Base-by-base conservation (phyloP, 2,329 filamentous ascomycete genomes). In the Trichophyton mentagrophytes region DNA sequence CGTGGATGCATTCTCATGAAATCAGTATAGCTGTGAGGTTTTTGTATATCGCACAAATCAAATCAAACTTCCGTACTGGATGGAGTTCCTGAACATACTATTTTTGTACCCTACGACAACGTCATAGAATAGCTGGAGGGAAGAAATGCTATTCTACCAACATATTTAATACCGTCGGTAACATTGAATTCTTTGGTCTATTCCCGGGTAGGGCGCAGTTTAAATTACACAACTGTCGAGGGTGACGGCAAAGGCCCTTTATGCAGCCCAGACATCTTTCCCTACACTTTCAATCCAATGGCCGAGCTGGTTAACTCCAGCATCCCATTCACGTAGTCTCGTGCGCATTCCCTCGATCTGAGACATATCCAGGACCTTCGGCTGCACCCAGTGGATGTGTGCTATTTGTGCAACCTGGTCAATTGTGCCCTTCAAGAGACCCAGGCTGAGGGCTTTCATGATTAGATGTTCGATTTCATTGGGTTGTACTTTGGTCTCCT, bases 361-460 rank as follows among this genome's bases (percentile, higher is more conserved):
- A 75, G 85, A 85, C 85, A 91, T 90, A 74, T 97, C 93, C 66
- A 99, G 78, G 36, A 99, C 91, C 82, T 97, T 97, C 22, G 93
- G 93, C 78, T 99, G 93, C 62, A 99, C 93, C 93, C 93, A 99
- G 69, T 92, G 92, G 76, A 99, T 96, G 72, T 91, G 85, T 49
- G 93, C 93, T 66, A 97, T 85, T 75, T 91, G 87, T 56, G 90
- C 90, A 36, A 99, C 93, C 77, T 99, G 92, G 73, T 99, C 93
- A 69, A 99, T 97, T 61, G 88, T 93, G 53, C 93, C 93, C 67
- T 87, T 84, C 67, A 99, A 78, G 67, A 99, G 79, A 0, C 93
- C 93, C 67, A 99, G 76, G 70, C 91, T 96, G 69, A 99, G 77
- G n/a, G 93, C 93, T 80, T 96, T 97, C 93, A 99, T 99, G 69